These are phyloP conservation scores for Acacia pycnantha DNA, from an alignment of 331 rosid genomes.

Conservation along the genomic window DNA sequence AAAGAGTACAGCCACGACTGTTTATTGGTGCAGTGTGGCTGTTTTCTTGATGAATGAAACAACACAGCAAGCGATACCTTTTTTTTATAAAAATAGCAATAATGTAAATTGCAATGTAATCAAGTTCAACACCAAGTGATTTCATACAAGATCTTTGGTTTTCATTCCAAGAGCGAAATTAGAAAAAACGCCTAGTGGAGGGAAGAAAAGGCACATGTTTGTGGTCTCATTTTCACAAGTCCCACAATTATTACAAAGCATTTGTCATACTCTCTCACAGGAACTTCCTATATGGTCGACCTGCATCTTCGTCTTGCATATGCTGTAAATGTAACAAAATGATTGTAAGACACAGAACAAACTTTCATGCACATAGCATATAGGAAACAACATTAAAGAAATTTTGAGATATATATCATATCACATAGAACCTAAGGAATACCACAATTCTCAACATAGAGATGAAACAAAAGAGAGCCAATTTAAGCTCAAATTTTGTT, in stretches of 20 bases:
- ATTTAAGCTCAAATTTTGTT: neutral
- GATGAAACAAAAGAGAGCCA: constrained; percentile 1
- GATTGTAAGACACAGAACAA: neutral
- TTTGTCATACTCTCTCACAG: constrained; percentile 44
- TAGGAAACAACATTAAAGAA: neutral
- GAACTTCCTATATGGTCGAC: constrained; percentile 90
- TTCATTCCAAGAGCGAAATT: constrained; percentile 12
- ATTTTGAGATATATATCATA: neutral
- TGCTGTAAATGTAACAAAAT: constrained; percentile 51
- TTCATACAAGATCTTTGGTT: constrained; percentile 22
- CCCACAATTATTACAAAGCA: constrained; percentile 51
- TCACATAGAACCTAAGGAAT: neutral
- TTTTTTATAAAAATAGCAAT: neutral
- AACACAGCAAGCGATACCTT: neutral
- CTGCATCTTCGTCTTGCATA: constrained; percentile 97
- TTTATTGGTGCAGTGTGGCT: neutral
- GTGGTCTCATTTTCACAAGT: constrained; percentile 27
- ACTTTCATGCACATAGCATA: neutral
- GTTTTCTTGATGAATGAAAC: neutral
- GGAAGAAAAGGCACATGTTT: constrained; percentile 28
- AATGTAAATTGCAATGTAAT: constrained; percentile 16
- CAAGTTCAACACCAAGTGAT: constrained; percentile 11
- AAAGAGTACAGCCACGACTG: neutral
- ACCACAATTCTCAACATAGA: neutral
- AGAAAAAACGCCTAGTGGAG: constrained; percentile 18